phyloP scores from a whole-genome alignment of 441 rosid species.

The Aquilaria agallochum region DNA sequence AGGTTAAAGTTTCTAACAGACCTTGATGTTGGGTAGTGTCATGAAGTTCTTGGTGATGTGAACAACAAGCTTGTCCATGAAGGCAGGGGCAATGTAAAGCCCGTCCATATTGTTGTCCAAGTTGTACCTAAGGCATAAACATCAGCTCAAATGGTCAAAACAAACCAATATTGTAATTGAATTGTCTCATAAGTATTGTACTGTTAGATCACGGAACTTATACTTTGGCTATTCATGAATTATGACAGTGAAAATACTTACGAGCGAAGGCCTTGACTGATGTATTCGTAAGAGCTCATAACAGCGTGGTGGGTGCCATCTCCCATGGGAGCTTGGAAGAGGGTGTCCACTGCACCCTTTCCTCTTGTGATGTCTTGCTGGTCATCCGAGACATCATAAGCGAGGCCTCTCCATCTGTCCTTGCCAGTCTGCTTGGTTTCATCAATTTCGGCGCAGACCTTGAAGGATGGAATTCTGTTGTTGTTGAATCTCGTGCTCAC shows the following conservation, averaged over 20 bases:
- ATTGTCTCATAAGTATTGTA: neutral
- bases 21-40: constrained; percentile 91
- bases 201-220: neutral
- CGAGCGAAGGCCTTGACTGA: constrained; percentile 74
- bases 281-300: constrained; percentile 71
- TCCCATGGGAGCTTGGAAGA: constrained; percentile 85
- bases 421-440: constrained; percentile 59
- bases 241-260: constrained; percentile 25
- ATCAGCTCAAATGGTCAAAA: neutral
- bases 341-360: constrained; percentile 83
- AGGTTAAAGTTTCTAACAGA: constrained; percentile 3
- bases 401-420: constrained; percentile 87
- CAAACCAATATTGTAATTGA: neutral
- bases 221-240: neutral
- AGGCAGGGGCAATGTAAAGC: constrained; percentile 87
- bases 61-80: constrained; percentile 98
- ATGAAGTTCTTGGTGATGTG: constrained; percentile 97
- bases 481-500: constrained; percentile 37
- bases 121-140: constrained; percentile 41
- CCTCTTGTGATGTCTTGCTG: constrained; percentile 96
- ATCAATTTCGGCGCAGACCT: constrained; percentile 41
- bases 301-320: constrained; percentile 78
- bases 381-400: constrained; percentile 68
- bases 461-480: constrained; percentile 46
- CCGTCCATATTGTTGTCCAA: constrained; percentile 84